Evolutionary conservation across 495 filamentous ascomycete species (phyloP).

Genomic region (Antarctomyces pellizariae): DNA sequence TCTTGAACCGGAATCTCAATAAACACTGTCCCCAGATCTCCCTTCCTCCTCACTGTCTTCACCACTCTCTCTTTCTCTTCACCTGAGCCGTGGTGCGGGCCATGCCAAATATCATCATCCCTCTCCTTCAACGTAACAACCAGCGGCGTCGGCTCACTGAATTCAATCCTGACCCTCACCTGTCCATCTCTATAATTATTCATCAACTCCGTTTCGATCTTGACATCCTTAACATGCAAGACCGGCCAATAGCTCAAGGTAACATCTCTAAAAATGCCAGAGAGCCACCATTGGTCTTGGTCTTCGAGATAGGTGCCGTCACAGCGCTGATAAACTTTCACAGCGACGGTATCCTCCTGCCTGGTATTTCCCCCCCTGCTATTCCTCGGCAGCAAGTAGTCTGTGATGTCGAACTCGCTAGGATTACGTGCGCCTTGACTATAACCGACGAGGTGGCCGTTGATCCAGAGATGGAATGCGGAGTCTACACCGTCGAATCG

Average conservation of each 20-base stretch:
- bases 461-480: slow-evolving; percentile 43
- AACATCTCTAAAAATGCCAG: slow-evolving; percentile 50
- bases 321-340: slow-evolving; percentile 43
- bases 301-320: slow-evolving; percentile 48
- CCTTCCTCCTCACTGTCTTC: too few relatives aligned
- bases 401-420: slow-evolving; percentile 40
- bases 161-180: slow-evolving; percentile 23
- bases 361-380: too few relatives aligned
- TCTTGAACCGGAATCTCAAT: slow-evolving; percentile 17
- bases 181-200: slow-evolving; percentile 28
- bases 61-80: too few relatives aligned
- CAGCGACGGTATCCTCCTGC: slow-evolving; percentile 27
- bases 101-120: too few relatives aligned
- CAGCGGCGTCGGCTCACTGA: too few relatives aligned
- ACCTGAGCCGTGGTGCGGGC: too few relatives aligned
- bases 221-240: slow-evolving; percentile 32
- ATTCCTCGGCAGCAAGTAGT: too few relatives aligned
- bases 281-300: slow-evolving; percentile 24
- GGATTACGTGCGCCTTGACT: slow-evolving; percentile 44
- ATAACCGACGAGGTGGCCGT: slow-evolving; percentile 39
- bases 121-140: too few relatives aligned
- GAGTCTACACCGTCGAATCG: slow-evolving; percentile 51
- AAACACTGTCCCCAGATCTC: too few relatives aligned
- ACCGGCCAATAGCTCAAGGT: slow-evolving; percentile 36
- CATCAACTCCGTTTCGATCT: slow-evolving; percentile 30